Percentiles rank a stretch among this genome's conserved stretches.
These are phyloP conservation scores for Epichloe glyceriae DNA, from an alignment of 2,329 filamentous ascomycete species.

Conservation along the genomic window DNA sequence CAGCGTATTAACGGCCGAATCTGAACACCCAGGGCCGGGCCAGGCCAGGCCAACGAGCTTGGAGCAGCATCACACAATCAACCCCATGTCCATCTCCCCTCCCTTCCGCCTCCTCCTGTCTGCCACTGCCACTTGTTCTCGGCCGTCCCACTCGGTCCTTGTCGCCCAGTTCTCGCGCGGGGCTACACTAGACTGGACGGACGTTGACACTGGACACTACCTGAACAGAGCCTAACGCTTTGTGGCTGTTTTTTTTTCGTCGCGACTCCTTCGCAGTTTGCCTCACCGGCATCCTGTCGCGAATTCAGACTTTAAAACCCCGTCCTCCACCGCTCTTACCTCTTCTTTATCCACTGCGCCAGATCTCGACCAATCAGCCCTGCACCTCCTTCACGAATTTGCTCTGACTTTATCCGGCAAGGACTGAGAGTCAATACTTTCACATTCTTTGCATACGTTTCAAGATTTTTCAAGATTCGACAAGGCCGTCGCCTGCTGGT, in stretches of 20 bases:
- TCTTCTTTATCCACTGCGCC: neutral
- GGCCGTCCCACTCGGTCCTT: neutral
- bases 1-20: too few relatives aligned
- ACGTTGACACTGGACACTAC: too few relatives aligned
- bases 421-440: neutral
- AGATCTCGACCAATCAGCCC: neutral
- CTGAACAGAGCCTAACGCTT: neutral
- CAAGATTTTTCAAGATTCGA: too few relatives aligned
- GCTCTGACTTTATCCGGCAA: neutral
- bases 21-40: too few relatives aligned
- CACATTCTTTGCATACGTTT: neutral
- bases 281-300: neutral
- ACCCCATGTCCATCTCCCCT: too few relatives aligned
- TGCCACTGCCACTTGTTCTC: neutral
- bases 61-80: too few relatives aligned
- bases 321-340: neutral
- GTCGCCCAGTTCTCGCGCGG: neutral
- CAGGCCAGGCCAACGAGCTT: too few relatives aligned
- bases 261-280: neutral
- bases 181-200: too few relatives aligned
- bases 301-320: neutral
- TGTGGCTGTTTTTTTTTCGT: neutral
- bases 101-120: too few relatives aligned
- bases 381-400: neutral
- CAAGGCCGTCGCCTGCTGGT: neutral